A percentile compares a stretch with the other conserved stretches of the same genome.
phyloP scores from a whole-genome alignment of 208 protist species.

The Leishmania mexicana region DNA sequence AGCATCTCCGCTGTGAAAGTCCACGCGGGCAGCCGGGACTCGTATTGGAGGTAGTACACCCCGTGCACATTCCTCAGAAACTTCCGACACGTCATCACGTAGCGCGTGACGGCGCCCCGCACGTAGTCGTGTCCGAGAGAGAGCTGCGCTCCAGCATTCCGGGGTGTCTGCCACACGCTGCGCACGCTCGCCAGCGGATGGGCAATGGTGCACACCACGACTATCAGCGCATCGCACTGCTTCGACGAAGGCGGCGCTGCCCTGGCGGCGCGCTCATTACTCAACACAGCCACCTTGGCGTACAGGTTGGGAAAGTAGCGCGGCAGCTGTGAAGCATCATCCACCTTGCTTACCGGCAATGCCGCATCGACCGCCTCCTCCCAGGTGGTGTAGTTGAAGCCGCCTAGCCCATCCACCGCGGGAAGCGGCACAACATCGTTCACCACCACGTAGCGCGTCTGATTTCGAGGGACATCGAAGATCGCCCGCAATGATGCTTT shows the following conservation, averaged over 20 bases:
- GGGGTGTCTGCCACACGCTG: neutral
- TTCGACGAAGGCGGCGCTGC: neutral
- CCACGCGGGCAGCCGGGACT: conserved; percentile 4
- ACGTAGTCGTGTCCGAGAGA: neutral
- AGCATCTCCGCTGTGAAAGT: neutral
- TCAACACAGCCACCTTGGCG: neutral
- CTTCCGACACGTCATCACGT: conserved; percentile 16
- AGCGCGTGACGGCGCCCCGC: conserved; percentile 20
- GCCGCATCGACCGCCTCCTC: conserved; percentile 13
- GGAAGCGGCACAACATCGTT: conserved; percentile 12
- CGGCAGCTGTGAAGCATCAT: conserved; percentile 22
- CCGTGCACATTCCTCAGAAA: conserved; percentile 1
- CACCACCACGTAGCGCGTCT: conserved; percentile 6
- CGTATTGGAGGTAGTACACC: conserved; percentile 3
- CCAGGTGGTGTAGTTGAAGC: neutral
- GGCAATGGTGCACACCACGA: conserved; percentile 12
- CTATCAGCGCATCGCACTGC: conserved; percentile 8
- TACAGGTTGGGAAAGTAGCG: conserved; percentile 23
- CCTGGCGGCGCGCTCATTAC: neutral
- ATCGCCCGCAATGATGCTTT: neutral
- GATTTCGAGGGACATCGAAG: neutral
- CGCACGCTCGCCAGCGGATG: conserved; percentile 18
- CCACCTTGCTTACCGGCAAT: conserved; percentile 8
- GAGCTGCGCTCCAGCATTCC: neutral
- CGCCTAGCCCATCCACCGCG: neutral